phyloP scores from a whole-genome alignment of 257 asterid species.

The Verbascum thapsus region DNA sequence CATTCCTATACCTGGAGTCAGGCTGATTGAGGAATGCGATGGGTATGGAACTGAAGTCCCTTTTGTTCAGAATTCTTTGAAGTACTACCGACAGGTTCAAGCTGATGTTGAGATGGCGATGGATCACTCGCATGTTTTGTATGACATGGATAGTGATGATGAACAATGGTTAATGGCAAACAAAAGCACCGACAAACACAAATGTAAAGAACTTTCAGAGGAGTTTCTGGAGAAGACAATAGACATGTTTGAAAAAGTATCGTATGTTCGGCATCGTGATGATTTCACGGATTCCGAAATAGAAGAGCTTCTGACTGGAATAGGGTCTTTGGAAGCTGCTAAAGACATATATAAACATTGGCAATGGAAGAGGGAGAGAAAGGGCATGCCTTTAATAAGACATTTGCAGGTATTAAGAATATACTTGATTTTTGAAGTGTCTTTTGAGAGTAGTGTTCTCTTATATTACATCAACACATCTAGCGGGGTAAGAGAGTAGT shows the following conservation, averaged over 20 bases:
- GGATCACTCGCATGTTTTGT: slow-evolving; percentile 68
- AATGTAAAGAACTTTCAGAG: slow-evolving; percentile 55
- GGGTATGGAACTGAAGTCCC: slow-evolving; percentile 51
- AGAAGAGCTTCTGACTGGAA: slow-evolving; percentile 55
- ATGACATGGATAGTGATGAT: slow-evolving; percentile 96
- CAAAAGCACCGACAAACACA: slow-evolving; percentile 33
- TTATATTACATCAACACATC: slow-evolving; percentile 11
- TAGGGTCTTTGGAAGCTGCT: slow-evolving; percentile 52
- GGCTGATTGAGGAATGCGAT: slow-evolving; percentile 63
- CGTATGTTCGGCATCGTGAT: slow-evolving; percentile 65
- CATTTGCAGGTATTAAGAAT: slow-evolving; percentile 76
- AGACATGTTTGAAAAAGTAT: slow-evolving; percentile 75
- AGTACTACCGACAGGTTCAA: slow-evolving; percentile 77
- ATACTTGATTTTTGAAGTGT: slow-evolving; percentile 8
- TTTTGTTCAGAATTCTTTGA: slow-evolving; percentile 53
- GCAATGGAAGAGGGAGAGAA: slow-evolving; percentile 74
- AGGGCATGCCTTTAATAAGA: slow-evolving; percentile 78
- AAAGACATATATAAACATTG: slow-evolving; percentile 68
- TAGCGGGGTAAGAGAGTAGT: slow-evolving; percentile 9
- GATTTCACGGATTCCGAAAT: slow-evolving; percentile 69
- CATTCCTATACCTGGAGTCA: slow-evolving; percentile 96
- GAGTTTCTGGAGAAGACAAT: slow-evolving; percentile 74
- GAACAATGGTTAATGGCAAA: slow-evolving; percentile 65
- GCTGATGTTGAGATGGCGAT: slow-evolving; percentile 91
- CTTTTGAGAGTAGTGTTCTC: no score